Percentiles rank a stretch among this genome's conserved stretches.
These are phyloP conservation scores for Lachancea meyersii DNA, from an alignment of 805 yeast species.

Conservation along the genomic window DNA sequence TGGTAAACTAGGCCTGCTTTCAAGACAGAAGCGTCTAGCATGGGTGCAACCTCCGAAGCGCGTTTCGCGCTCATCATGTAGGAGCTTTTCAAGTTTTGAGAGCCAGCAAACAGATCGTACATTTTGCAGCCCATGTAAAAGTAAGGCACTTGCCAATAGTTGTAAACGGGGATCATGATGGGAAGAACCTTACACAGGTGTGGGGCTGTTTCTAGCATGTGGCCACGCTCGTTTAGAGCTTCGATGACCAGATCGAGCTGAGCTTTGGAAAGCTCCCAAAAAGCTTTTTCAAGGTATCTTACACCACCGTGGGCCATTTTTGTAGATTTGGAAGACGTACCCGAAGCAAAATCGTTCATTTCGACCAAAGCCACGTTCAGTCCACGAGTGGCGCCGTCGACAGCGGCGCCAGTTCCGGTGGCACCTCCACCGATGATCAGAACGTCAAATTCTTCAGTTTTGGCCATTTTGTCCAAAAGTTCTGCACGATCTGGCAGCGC, in stretches of 20 bases:
- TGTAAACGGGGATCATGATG: constrained; percentile 92
- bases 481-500: constrained; percentile 46
- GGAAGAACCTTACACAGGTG: constrained; percentile 83
- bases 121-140: constrained; percentile 85
- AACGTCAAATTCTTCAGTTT: constrained; percentile 59
- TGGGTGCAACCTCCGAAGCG: constrained; percentile 74
- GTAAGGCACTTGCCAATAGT: constrained; percentile 94
- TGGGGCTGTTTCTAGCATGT: constrained; percentile 85
- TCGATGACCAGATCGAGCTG: constrained; percentile 86
- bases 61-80: constrained; percentile 62
- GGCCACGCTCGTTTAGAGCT: constrained; percentile 81
- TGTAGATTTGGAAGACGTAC: constrained; percentile 89
- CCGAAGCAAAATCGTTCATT: constrained; percentile 83
- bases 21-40: constrained; percentile 69
- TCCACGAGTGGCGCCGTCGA: constrained; percentile 88
- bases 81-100: constrained; percentile 73
- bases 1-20: constrained; percentile 92
- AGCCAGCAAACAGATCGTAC: constrained; percentile 90
- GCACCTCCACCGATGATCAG: constrained; percentile 95
- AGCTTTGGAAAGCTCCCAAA: constrained; percentile 83
- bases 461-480: constrained; percentile 43
- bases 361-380: constrained; percentile 82
- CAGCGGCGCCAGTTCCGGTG: constrained; percentile 87
- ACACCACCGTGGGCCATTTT: constrained; percentile 98
- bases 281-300: constrained; percentile 88